Evolutionary conservation across 1,284 basidiomycete species (phyloP).

Genomic region (Ustilago trichophora): DNA sequence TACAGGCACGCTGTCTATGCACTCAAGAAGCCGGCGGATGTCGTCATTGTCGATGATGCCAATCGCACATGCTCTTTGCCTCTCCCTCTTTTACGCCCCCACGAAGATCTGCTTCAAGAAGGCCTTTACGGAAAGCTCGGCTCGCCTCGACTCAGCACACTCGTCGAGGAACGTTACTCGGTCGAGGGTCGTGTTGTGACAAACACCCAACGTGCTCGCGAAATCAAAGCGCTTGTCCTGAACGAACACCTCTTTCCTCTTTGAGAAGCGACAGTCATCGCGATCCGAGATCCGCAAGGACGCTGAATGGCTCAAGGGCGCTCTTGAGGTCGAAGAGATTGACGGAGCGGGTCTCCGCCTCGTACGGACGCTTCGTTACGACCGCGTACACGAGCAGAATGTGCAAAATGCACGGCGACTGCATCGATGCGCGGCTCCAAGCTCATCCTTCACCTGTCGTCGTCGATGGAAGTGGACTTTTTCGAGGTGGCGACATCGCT

Average conservation of each 20-base stretch:
- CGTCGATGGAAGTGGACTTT: constrained; percentile 81
- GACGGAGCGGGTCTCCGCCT: constrained; percentile 55
- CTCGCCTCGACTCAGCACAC: constrained; percentile 75
- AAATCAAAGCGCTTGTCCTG: constrained; percentile 71
- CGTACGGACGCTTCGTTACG: constrained; percentile 56
- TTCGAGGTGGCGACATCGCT: constrained; percentile 73
- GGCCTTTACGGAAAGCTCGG: constrained; percentile 68
- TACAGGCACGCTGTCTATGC: constrained; percentile 59
- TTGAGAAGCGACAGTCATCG: constrained; percentile 78
- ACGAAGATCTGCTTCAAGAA: constrained; percentile 82
- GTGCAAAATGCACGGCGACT: constrained; percentile 61
- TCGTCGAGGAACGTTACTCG: constrained; percentile 81
- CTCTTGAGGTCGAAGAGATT: constrained; percentile 70
- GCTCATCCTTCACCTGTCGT: constrained; percentile 80
- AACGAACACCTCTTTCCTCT: constrained; percentile 90
- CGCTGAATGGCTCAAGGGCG: constrained; percentile 77
- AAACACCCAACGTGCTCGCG: constrained; percentile 53
- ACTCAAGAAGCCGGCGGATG: constrained; percentile 62
- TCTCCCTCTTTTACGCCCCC: constrained; percentile 79
- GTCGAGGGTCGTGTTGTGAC: constrained; percentile 68
- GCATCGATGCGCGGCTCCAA: constrained; percentile 68
- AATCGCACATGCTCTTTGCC: constrained; percentile 65
- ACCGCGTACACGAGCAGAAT: constrained; percentile 45
- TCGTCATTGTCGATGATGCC: constrained; percentile 66
- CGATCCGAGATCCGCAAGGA: constrained; percentile 74